Base-by-base conservation (phyloP, 805 yeast genomes). In the Lachancea dasiensis region DNA sequence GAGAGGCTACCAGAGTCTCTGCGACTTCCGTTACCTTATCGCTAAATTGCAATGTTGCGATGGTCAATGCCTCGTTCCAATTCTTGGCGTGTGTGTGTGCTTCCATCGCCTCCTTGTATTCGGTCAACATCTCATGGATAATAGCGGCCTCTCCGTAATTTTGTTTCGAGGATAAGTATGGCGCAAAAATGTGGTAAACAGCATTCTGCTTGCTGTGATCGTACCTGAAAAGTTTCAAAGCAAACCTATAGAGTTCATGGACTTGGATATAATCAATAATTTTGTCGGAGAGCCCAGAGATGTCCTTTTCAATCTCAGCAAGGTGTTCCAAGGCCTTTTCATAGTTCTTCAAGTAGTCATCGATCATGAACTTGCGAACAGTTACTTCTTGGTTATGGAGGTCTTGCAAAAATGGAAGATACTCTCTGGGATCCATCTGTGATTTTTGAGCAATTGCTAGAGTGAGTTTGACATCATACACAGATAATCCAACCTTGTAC, bases 341-440 rank as follows among this genome's bases (percentile, higher is more conserved):
- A 54, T 70, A 69, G 31, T 78, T 73, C 51, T 80, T 77, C 57
- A 92, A 71, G 54, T 79, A 69, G 34, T 84, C 81, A 56, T 92
- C 97, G 48, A 92, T 83, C 54, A 77, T 60, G 54, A 85, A 89
- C 53, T 74, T 72, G 47, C 79, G 76, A 43, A 95, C 75, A 39
- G 77, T 60, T 5, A 75, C 79, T 1, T 74, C 64, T 58, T 81
- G 84, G 27, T 73, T 75, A 48, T 85, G 81, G 38, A 92, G 67
- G 33, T 78, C 72, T 53, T 86, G 95, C 47, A 92, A 69, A 60
- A 92, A 92, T 36, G 98, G 96, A 36, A 92, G 65, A 50, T 92
- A 92, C 61, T 92, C 99, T 53, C 89, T 86, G 17, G 99, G 99
- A 64, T 92, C 99, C 70, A 82, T 89, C 61, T 90, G 97, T 0